Evolutionary conservation across 495 filamentous ascomycete genomes (phyloP).

Genomic region (Friedmanniomyces simplex): DNA sequence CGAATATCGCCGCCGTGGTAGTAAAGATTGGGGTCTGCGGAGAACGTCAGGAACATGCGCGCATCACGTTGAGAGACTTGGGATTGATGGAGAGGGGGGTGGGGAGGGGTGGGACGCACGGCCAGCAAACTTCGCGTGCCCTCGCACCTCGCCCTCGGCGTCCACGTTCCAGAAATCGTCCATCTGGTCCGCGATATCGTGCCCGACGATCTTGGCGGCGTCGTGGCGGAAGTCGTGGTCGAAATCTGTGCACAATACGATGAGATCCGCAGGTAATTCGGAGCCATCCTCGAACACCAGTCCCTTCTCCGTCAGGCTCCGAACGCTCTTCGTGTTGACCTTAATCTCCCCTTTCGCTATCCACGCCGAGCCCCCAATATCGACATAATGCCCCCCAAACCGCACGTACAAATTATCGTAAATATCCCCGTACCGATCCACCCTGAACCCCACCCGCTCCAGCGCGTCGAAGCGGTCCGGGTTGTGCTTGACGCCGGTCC

Average conservation of each 20-base stretch:
- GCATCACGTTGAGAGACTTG: too few relatives aligned
- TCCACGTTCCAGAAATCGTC: constrained; percentile 35
- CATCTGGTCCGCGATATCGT: constrained; percentile 27
- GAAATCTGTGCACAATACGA: constrained; percentile 37
- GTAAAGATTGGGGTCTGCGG: constrained; percentile 33
- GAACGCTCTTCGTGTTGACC: constrained; percentile 26
- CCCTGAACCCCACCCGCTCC: constrained; percentile 28
- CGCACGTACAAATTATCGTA: constrained; percentile 24
- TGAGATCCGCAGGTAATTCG: constrained; percentile 29
- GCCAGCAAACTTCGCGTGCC: constrained; percentile 31
- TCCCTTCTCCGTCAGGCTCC: constrained; percentile 29
- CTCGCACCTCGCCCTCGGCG: constrained; percentile 33
- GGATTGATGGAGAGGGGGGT: too few relatives aligned
- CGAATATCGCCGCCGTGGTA: constrained; percentile 32
- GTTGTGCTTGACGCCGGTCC: neutral
- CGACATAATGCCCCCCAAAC: constrained; percentile 35
- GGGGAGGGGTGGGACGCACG: too few relatives aligned
- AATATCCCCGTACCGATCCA: constrained; percentile 27
- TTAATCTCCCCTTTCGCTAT: constrained; percentile 32
- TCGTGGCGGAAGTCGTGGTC: constrained; percentile 24
- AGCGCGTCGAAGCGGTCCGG: constrained; percentile 31
- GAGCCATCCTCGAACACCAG: constrained; percentile 31
- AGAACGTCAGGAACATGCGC: constrained; percentile 3
- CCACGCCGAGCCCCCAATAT: constrained; percentile 31
- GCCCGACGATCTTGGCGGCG: constrained; percentile 25